Percentiles rank a stretch among this genome's conserved stretches.
These are phyloP conservation scores for Eremothecium gossypii DNA, from an alignment of 1,139 yeast genomes.

Conservation along the genomic window DNA sequence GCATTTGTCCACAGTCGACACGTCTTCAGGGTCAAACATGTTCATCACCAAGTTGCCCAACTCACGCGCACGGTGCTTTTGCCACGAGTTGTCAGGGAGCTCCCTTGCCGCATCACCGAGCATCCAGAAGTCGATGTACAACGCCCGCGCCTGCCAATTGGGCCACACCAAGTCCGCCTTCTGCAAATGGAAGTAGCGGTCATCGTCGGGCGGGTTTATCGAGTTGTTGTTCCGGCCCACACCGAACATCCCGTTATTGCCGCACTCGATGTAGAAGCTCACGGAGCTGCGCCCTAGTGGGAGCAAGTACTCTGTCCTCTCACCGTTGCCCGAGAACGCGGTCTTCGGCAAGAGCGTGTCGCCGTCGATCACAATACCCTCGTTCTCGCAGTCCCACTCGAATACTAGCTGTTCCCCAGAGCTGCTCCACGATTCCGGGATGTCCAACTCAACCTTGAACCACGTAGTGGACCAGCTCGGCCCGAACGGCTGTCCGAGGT, in stretches of 20 bases:
- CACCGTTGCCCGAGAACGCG: slow-evolving; percentile 85
- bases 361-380: slow-evolving; percentile 66
- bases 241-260: slow-evolving; percentile 95
- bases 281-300: slow-evolving; percentile 38
- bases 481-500: slow-evolving; percentile 72
- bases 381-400: slow-evolving; percentile 83
- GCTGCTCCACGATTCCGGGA: slow-evolving; percentile 54
- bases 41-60: slow-evolving; percentile 76
- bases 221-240: slow-evolving; percentile 48
- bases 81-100: slow-evolving; percentile 64
- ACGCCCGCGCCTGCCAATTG: slow-evolving; percentile 66
- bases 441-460: slow-evolving; percentile 59
- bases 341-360: slow-evolving; percentile 55
- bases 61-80: slow-evolving; percentile 73
- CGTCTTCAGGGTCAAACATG: slow-evolving; percentile 52
- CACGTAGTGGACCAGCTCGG: slow-evolving; percentile 97
- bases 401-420: slow-evolving; percentile 46
- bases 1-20: slow-evolving; percentile 45
- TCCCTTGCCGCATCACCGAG: slow-evolving; percentile 88
- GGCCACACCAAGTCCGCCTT: slow-evolving; percentile 77
- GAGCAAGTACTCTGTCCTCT: slow-evolving; percentile 63
- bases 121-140: slow-evolving; percentile 77
- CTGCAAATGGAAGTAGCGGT: slow-evolving; percentile 57
- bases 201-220: slow-evolving; percentile 58
- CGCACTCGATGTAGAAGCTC: slow-evolving; percentile 71